These are phyloP conservation scores for Rubroboletus pulcherrimus DNA, from an alignment of 768 basidiomycete species.

Conservation along the genomic window DNA sequence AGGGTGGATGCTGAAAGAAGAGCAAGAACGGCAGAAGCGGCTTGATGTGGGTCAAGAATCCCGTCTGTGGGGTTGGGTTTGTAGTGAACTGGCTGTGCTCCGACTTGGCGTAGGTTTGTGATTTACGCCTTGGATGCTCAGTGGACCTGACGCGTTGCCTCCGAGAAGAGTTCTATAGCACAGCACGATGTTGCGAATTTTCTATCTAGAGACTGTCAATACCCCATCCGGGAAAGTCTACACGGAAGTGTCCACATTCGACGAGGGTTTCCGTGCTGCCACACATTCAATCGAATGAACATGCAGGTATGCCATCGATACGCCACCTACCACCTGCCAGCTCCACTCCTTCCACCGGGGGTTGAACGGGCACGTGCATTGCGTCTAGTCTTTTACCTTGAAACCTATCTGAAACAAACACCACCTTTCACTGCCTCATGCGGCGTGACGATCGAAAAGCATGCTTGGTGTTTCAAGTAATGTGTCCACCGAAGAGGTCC, in stretches of 20 bases:
- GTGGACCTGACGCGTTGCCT: slow-evolving; percentile 5
- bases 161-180: slow-evolving; percentile 6
- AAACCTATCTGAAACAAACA: not conserved
- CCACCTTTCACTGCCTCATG: not conserved
- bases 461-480: not conserved
- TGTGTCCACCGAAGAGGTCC: not conserved
- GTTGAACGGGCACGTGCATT: not conserved
- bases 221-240: slow-evolving; percentile 1
- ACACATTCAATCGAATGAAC: not conserved
- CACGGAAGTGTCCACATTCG: not conserved
- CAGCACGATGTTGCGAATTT: slow-evolving; percentile 10
- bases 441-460: slow-evolving; percentile 12
- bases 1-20: slow-evolving; percentile 33
- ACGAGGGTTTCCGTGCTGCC: not conserved
- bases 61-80: not conserved
- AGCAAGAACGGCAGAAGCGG: slow-evolving; percentile 17
- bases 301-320: not conserved
- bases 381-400: not conserved
- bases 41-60: slow-evolving; percentile 14
- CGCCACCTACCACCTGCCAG: slow-evolving; percentile 1
- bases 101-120: slow-evolving; percentile 22
- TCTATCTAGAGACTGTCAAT: slow-evolving; percentile 19
- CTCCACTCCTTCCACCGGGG: not conserved
- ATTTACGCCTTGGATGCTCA: not conserved
- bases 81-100: not conserved